These are phyloP conservation scores for Rhynchosporium graminicola DNA, from an alignment of 2,329 filamentous ascomycete genomes.

Conservation along the genomic window DNA sequence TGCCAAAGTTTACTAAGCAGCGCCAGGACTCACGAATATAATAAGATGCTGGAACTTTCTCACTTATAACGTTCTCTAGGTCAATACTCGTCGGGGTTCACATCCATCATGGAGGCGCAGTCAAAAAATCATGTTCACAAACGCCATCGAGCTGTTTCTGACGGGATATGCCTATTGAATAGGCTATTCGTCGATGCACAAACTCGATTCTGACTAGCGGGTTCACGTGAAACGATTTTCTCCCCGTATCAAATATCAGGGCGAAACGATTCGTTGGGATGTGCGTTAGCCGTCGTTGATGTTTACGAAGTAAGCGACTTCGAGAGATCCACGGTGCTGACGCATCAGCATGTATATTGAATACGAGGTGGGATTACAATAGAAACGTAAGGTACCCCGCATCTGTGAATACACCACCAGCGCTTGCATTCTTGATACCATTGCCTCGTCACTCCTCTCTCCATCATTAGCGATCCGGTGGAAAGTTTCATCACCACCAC, in stretches of 20 bases:
- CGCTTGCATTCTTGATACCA: not conserved
- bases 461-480: not conserved
- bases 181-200: not conserved
- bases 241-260: not conserved
- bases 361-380: slow-evolving; percentile 5
- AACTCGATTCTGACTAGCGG: not conserved
- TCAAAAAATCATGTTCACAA: not conserved
- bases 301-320: not conserved
- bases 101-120: not conserved
- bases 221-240: not conserved
- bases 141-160: not conserved
- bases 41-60: no score
- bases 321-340: not conserved
- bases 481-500: not conserved
- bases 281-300: not conserved
- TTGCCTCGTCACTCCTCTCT: no score
- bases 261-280: not conserved
- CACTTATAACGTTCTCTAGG: not conserved
- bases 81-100: not conserved
- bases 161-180: not conserved
- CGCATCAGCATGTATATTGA: slow-evolving; percentile 7
- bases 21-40: no score
- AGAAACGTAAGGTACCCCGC: slow-evolving; percentile 1
- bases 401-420: not conserved
- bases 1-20: no score